Conservation (phyloP, 345 rosid genomes). For the Alliaria petiolata region DNA sequence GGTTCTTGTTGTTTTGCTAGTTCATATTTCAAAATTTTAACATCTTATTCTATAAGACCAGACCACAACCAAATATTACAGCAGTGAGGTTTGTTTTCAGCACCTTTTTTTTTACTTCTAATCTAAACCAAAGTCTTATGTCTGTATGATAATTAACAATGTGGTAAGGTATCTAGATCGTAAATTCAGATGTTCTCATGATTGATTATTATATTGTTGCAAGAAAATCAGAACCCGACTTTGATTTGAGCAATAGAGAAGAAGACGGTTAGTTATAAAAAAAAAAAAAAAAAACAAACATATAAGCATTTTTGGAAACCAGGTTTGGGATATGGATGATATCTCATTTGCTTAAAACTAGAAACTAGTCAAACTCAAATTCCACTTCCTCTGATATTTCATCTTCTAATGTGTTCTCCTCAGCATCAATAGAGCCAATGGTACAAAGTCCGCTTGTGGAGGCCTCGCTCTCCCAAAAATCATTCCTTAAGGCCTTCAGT, state of each 20-base stretch:
- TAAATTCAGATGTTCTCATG: neutral
- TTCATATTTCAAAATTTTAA: neutral
- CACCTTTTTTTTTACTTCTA: too few species aligned
- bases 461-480: too few species aligned
- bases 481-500: too few species aligned
- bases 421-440: too few species aligned
- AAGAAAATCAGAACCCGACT: neutral
- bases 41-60: neutral
- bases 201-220: conserved; percentile 12
- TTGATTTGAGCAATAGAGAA: conserved; percentile 5
- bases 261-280: neutral
- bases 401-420: too few species aligned
- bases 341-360: too few species aligned
- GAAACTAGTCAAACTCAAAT: too few species aligned
- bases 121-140: neutral
- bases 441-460: too few species aligned
- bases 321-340: too few species aligned
- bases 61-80: neutral
- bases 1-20: neutral
- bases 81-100: neutral
- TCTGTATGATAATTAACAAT: neutral
- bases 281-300: neutral
- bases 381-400: too few species aligned
- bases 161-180: neutral
- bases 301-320: too few species aligned